A percentile compares a stretch with the other conserved stretches of the same genome.
Evolutionary conservation across 2,329 filamentous ascomycete species (phyloP).

Genomic region (Pyricularia grisea): DNA sequence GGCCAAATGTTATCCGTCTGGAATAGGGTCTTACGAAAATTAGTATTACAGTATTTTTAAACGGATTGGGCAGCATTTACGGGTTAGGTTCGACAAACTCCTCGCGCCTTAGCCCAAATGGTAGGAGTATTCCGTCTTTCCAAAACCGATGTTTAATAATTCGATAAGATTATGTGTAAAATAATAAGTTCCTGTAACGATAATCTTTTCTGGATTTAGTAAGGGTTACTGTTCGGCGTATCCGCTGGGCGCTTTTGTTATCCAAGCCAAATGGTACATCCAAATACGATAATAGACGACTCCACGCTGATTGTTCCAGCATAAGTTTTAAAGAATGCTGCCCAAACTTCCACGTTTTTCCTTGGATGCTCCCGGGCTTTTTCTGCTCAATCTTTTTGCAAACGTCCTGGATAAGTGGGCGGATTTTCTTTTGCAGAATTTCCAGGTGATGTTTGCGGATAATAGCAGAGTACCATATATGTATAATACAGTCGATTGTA

Average conservation of each 20-base stretch:
- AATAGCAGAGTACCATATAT: conserved; percentile 35
- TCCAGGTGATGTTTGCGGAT: background rate
- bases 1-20: background rate
- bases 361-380: background rate
- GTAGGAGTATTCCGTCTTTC: conserved; percentile 13
- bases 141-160: conserved; percentile 9
- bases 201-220: conserved; percentile 5
- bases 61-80: background rate
- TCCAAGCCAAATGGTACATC: background rate
- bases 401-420: conserved; percentile 19
- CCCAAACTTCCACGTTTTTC: conserved; percentile 5
- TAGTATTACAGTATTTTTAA: background rate
- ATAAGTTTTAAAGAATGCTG: background rate
- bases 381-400: conserved; percentile 21
- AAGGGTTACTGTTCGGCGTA: background rate
- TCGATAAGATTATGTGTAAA: conserved; percentile 6
- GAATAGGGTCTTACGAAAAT: background rate
- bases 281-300: background rate
- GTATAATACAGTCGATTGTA: conserved; percentile 14
- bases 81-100: background rate
- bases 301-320: background rate
- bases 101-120: conserved; percentile 10
- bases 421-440: background rate
- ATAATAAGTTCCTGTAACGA: background rate
- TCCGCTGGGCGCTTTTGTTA: background rate